Evolutionary conservation across 2,329 filamentous ascomycete species (phyloP).

Genomic region (Emmonsiellopsis sp.): DNA sequence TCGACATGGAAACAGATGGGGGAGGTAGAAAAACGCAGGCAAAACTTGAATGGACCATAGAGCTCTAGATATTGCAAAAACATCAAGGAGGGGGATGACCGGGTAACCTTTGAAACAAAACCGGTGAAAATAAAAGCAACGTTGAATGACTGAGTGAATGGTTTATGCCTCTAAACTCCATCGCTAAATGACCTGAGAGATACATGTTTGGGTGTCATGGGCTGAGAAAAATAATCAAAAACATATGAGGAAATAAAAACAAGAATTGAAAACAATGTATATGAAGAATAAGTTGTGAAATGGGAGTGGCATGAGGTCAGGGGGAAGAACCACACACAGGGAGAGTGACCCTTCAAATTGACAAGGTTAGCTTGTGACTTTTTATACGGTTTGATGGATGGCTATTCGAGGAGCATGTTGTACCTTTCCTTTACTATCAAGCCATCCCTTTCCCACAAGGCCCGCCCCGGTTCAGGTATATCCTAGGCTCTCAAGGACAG

Average conservation of each 20-base stretch:
- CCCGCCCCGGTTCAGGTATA: conserved; percentile 19
- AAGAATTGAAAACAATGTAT: background rate
- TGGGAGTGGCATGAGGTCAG: background rate
- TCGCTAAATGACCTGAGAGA: conserved; percentile 9
- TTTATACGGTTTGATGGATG: background rate
- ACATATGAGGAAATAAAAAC: background rate
- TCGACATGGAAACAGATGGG: background rate
- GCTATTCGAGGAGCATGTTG: background rate
- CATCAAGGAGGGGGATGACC: background rate
- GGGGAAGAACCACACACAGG: background rate
- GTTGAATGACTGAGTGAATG: background rate
- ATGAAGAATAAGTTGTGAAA: background rate
- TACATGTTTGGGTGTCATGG: conserved; percentile 2
- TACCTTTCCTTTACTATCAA: background rate
- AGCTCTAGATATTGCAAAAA: background rate
- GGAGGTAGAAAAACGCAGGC: background rate
- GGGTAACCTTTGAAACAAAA: background rate
- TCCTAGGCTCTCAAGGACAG: conserved; percentile 30
- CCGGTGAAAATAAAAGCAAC: background rate
- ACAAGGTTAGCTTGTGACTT: background rate
- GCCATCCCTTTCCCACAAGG: too few species aligned
- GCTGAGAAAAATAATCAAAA: background rate
- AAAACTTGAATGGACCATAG: background rate
- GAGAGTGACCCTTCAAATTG: background rate
- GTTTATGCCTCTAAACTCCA: conserved; percentile 6